Conservation (phyloP, 495 filamentous ascomycete species). For the Tuber microsphaerosporum region DNA sequence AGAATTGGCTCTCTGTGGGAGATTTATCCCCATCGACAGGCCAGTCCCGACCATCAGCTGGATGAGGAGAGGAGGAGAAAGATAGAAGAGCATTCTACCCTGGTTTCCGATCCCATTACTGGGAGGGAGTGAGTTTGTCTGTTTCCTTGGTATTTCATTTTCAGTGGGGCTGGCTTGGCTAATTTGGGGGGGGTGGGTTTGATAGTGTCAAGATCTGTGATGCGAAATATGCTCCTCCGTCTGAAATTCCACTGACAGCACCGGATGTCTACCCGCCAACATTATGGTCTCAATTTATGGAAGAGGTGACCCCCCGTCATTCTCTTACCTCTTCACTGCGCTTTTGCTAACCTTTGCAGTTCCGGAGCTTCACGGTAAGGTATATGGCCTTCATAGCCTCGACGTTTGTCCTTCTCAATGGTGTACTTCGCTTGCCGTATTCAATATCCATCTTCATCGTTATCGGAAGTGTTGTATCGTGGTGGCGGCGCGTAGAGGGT, state of each 20-base stretch:
- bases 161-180: neutral
- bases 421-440: conserved; percentile 29
- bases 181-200: neutral
- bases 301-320: conserved; percentile 15
- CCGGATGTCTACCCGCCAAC: conserved; percentile 20
- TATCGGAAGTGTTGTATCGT: conserved; percentile 21
- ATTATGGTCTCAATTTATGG: conserved; percentile 35
- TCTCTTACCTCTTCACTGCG: neutral
- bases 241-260: conserved; percentile 5
- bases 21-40: conserved; percentile 21
- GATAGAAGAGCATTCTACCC: conserved; percentile 14
- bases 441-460: conserved; percentile 27
- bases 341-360: conserved; percentile 17
- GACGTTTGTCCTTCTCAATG: conserved; percentile 34
- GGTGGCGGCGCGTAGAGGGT: conserved; percentile 32
- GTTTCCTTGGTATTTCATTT: neutral
- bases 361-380: conserved; percentile 33
- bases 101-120: conserved; percentile 35
- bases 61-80: conserved; percentile 13
- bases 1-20: conserved; percentile 37
- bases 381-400: conserved; percentile 29
- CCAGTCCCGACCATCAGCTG: conserved; percentile 9
- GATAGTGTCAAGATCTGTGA: conserved; percentile 33
- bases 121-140: conserved; percentile 19
- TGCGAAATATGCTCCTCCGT: conserved; percentile 37